A percentile compares a stretch with the other conserved stretches of the same genome.
These are phyloP conservation scores for Effrenium voratum DNA, from an alignment of 73 alveolate genomes.

Conservation along the genomic window DNA sequence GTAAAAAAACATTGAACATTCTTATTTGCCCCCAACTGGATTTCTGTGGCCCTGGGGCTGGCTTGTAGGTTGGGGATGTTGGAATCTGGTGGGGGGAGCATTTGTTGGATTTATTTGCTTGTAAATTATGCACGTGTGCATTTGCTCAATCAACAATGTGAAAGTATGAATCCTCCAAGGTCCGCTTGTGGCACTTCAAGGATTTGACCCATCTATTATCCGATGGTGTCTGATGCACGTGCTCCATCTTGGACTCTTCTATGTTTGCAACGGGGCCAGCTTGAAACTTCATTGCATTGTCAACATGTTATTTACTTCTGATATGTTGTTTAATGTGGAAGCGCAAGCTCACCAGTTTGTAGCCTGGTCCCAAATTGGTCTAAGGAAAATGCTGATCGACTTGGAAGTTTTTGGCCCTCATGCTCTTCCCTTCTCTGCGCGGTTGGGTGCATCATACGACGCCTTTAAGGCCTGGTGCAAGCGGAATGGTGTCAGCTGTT, in stretches of 20 bases:
- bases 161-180: neutral
- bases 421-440: neutral
- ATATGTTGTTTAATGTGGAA: neutral
- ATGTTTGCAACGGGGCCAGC: neutral
- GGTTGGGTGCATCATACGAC: neutral
- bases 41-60: neutral
- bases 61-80: neutral
- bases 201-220: neutral
- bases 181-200: neutral
- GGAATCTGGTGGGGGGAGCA: neutral
- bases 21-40: neutral
- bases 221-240: conserved; percentile 37
- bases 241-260: neutral
- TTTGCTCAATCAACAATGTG: no score
- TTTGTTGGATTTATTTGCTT: neutral
- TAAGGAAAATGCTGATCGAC: neutral
- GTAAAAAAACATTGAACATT: neutral
- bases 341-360: neutral
- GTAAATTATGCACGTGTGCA: no score
- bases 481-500: neutral
- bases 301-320: neutral
- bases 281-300: neutral
- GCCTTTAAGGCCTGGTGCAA: neutral
- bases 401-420: neutral
- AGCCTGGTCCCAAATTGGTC: no score